Conservation (phyloP, 1,284 basidiomycete species). For the Cerrena zonata region DNA sequence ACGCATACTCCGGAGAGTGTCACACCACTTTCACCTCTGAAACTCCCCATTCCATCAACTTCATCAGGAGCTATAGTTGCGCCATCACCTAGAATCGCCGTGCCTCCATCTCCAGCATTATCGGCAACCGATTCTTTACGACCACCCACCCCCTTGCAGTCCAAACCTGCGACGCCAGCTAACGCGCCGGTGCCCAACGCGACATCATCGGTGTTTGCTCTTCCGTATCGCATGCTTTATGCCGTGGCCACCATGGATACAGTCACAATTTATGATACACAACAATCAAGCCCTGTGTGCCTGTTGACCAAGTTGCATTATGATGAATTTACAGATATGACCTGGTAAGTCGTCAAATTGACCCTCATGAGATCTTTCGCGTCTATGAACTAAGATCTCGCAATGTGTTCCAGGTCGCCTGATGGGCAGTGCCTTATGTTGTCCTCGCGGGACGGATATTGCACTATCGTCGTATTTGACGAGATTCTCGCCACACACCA, state of each 20-base stretch:
- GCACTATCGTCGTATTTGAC: constrained; percentile 86
- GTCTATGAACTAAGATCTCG: not conserved
- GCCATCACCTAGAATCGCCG: constrained; percentile 27
- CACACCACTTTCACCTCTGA: constrained; percentile 15
- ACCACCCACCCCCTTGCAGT: constrained; percentile 50
- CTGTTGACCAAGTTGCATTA: constrained; percentile 94
- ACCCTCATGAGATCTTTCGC: not conserved
- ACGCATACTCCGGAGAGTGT: constrained; percentile 10
- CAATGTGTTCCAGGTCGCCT: constrained; percentile 66
- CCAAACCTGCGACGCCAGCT: constrained; percentile 37
- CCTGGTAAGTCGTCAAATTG: constrained; percentile 63
- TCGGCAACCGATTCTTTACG: constrained; percentile 51
- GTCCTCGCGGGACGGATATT: constrained; percentile 93
- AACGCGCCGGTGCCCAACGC: constrained; percentile 11
- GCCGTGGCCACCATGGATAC: constrained; percentile 97
- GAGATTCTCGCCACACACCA: constrained; percentile 84
- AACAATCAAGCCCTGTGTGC: constrained; percentile 89
- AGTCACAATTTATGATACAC: constrained; percentile 93
- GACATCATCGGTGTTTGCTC: constrained; percentile 63
- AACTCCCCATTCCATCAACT: constrained; percentile 12
- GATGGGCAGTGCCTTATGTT: constrained; percentile 92
- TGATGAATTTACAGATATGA: constrained; percentile 94
- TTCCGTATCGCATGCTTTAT: constrained; percentile 92
- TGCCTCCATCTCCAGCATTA: constrained; percentile 51
- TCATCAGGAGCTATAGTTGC: constrained; percentile 23